These are phyloP conservation scores for Wakefieldia striispora DNA, from an alignment of 768 basidiomycete species.

Conservation along the genomic window DNA sequence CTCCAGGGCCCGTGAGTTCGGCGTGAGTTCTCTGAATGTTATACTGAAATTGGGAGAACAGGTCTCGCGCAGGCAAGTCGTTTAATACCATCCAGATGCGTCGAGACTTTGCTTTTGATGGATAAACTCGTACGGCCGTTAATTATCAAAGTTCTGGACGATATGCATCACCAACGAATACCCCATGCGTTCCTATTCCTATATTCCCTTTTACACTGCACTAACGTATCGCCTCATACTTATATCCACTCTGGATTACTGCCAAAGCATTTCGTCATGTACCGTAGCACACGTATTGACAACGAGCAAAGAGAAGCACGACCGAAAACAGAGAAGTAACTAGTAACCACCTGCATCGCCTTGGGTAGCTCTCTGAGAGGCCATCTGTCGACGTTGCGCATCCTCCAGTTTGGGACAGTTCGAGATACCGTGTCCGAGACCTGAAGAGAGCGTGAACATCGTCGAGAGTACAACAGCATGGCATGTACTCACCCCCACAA, in stretches of 20 bases:
- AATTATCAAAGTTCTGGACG: too few relatives aligned
- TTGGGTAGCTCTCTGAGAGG: conserved; percentile 72
- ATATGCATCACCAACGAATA: not conserved
- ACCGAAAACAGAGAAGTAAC: not conserved
- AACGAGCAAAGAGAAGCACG: not conserved
- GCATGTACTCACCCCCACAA: conserved; percentile 71
- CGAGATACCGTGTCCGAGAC: conserved; percentile 89
- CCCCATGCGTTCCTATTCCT: not conserved
- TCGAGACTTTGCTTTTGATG: conserved; percentile 33
- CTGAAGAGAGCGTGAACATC: conserved; percentile 33
- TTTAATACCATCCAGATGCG: conserved; percentile 29
- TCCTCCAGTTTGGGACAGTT: conserved; percentile 98
- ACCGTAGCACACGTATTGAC: conserved; percentile 1
- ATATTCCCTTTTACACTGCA: conserved; percentile 1
- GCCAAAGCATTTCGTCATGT: not conserved
- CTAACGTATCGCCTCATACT: conserved; percentile 9
- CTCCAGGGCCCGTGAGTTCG: conserved; percentile 15
- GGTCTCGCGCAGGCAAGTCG: not conserved
- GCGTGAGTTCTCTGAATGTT: not conserved
- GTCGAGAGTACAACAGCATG: not conserved
- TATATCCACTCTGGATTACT: not conserved
- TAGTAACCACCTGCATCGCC: conserved; percentile 51
- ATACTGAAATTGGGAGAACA: conserved; percentile 1
- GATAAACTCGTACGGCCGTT: conserved; percentile 6
- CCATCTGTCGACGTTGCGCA: conserved; percentile 85